phyloP scores from a whole-genome alignment of 306 rosid genomes.

The Malus sieversii region DNA sequence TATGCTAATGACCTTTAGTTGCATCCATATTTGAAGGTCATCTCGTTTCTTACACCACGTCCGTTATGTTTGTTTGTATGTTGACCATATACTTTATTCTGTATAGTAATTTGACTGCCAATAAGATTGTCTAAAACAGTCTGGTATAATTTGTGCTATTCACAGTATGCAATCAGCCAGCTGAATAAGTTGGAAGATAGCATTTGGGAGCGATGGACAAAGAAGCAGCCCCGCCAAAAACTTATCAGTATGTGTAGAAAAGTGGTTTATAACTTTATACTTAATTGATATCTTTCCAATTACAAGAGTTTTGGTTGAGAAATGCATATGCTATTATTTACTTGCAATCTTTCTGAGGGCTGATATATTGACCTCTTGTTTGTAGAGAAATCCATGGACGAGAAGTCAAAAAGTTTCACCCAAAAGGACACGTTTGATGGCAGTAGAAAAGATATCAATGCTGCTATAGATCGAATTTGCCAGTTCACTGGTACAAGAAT shows the following conservation, averaged over 20 bases:
- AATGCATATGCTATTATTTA: background rate
- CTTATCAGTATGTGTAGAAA: slow-evolving; percentile 43
- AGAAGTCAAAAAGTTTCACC: slow-evolving; percentile 52
- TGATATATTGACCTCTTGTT: slow-evolving; percentile 11
- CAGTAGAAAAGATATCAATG: slow-evolving; percentile 78
- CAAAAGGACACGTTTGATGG: slow-evolving; percentile 79
- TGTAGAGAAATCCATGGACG: slow-evolving; percentile 61
- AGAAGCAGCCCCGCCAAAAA: slow-evolving; percentile 52
- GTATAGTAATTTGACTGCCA: background rate
- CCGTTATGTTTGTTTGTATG: background rate
- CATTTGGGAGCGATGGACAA: slow-evolving; percentile 88
- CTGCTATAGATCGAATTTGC: slow-evolving; percentile 79
- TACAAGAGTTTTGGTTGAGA: background rate
- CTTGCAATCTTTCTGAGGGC: background rate
- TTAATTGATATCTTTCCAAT: slow-evolving; percentile 2
- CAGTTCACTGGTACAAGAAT: slow-evolving; percentile 70
- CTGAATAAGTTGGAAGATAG: slow-evolving; percentile 91
- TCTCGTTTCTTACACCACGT: background rate
- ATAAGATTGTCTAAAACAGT: background rate
- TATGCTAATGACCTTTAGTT: background rate
- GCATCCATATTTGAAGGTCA: background rate
- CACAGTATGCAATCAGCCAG: slow-evolving; percentile 82
- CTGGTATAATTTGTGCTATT: slow-evolving; percentile 25
- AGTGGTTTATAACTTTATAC: background rate
- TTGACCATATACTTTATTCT: background rate